Evolutionary conservation across 257 asterid genomes (phyloP).

Genomic region (Perilla frutescens): DNA sequence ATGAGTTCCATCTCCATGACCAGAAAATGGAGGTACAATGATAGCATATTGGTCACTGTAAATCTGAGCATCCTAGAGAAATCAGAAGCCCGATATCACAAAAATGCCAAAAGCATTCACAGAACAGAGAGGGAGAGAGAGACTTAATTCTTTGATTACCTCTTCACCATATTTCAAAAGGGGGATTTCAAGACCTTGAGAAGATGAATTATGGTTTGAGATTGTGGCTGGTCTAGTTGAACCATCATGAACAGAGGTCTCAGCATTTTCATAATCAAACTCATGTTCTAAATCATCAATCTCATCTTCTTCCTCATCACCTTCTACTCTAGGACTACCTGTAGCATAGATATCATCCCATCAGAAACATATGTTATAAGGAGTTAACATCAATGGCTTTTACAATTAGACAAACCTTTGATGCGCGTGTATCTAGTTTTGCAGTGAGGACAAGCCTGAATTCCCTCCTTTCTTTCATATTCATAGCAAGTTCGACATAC

Average conservation of each 20-base stretch:
- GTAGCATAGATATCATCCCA: slow-evolving; percentile 14
- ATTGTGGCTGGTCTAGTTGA: slow-evolving; percentile 42
- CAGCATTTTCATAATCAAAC: slow-evolving; percentile 56
- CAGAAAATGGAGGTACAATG: slow-evolving; percentile 55
- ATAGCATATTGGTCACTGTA: slow-evolving; percentile 62
- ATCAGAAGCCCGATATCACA: not conserved
- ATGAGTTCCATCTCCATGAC: slow-evolving; percentile 49
- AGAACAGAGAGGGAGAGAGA: not conserved
- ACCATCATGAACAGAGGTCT: slow-evolving; percentile 46
- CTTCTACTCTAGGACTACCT: slow-evolving; percentile 92
- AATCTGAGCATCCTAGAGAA: slow-evolving; percentile 53
- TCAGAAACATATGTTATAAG: not conserved
- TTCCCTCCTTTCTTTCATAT: slow-evolving; percentile 89
- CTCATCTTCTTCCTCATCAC: slow-evolving; percentile 90
- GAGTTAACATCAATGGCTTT: not conserved
- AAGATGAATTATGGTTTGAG: slow-evolving; percentile 38
- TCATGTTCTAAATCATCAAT: slow-evolving; percentile 83
- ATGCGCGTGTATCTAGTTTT: slow-evolving; percentile 84
- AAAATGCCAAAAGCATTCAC: not conserved
- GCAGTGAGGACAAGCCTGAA: slow-evolving; percentile 89
- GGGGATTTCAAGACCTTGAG: slow-evolving; percentile 57
- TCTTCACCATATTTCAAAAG: slow-evolving; percentile 78
- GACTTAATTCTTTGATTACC: slow-evolving; percentile 45
- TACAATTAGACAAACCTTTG: slow-evolving; percentile 52
- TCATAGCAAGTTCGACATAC: slow-evolving; percentile 83